Evolutionary conservation across 2,329 filamentous ascomycete genomes (phyloP), one percentile per base, ranked within the genome.

Genomic region (Ophiostoma quercus): DNA sequence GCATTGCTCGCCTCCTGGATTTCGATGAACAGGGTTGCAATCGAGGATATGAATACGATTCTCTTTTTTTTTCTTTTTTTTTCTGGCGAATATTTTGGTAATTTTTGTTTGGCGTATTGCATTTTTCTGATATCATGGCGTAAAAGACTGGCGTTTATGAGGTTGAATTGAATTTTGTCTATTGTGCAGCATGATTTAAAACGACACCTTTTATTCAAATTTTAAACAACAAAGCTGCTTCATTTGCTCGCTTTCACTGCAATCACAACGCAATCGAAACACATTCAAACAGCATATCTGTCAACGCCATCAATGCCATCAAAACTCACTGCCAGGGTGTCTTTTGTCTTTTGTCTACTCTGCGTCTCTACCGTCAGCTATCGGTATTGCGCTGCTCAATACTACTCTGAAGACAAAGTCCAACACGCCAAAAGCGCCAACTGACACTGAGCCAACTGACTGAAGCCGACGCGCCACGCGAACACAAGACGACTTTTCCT

Each of bases 1-100:
- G 57, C 57, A 62, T 32, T 62, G 57, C 25, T 62, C 25, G 25
- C 57, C 57, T 62, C 57, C 57, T 62, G 57, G 54, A 62, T 62
- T 62, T 29, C 7, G 57, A 62, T 25, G 57, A 57, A 57, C 22
- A 57, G 22, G n/a, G 57, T 62, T 62, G 57, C 25, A 62, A 19
- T 62, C 25, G 25, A 57, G 51, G n/a, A 22, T 25, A 25, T 57
- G 25, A 62, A 62, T 62, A 62, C 57, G 57, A 62, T 34, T 16
- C 12, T 22, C 25, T 57, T 25, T 11, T 51, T 51, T 12, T 47
- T 47, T 47, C 19, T 25, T 11, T 51, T 51, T 12, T 47, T 47
- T 47, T 19, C 19, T 19, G 19, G 22, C 16, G 19, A n/a, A 51
- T 19, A 51, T 51, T n/a, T 51, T 51, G n/a, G 16, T 22, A 51